Conservation (phyloP, 2,329 filamentous ascomycete genomes). For the Neofusicoccum laricinum region DNA sequence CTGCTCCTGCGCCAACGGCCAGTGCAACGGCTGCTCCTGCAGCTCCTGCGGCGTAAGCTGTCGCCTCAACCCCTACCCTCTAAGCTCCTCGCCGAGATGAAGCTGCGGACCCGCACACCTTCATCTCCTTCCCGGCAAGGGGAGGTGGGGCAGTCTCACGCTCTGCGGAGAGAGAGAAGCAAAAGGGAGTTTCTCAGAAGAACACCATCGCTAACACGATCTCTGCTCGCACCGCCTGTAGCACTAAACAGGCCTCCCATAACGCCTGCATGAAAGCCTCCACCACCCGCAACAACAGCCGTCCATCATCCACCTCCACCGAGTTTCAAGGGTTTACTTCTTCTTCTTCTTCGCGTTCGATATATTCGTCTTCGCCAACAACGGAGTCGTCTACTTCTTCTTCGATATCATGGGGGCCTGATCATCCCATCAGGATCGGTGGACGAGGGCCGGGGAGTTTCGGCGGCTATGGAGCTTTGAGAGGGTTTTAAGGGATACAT, state of each 20-base stretch:
- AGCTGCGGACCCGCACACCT: neutral
- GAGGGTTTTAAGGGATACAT: neutral
- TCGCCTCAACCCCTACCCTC: neutral
- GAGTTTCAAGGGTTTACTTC: neutral
- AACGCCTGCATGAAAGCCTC: neutral
- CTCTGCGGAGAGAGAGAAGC: neutral
- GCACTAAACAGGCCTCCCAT: slow-evolving; percentile 6
- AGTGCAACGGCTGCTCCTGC: slow-evolving; percentile 32
- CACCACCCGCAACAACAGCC: neutral
- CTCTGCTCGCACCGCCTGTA: neutral
- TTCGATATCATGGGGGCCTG: slow-evolving; percentile 3
- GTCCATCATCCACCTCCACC: neutral
- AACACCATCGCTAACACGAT: neutral
- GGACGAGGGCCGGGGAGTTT: slow-evolving; percentile 8
- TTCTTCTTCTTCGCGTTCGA: neutral
- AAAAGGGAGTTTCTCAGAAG: neutral
- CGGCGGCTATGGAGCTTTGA: neutral
- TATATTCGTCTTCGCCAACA: neutral
- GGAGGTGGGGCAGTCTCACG: neutral
- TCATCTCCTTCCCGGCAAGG: neutral
- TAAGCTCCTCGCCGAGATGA: neutral
- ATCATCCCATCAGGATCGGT: slow-evolving; percentile 7
- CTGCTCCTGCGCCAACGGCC: slow-evolving; percentile 29
- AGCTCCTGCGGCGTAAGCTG: slow-evolving; percentile 25
- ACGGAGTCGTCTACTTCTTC: neutral